phyloP scores from a whole-genome alignment of 257 asterid species.

The Mentha longifolia region DNA sequence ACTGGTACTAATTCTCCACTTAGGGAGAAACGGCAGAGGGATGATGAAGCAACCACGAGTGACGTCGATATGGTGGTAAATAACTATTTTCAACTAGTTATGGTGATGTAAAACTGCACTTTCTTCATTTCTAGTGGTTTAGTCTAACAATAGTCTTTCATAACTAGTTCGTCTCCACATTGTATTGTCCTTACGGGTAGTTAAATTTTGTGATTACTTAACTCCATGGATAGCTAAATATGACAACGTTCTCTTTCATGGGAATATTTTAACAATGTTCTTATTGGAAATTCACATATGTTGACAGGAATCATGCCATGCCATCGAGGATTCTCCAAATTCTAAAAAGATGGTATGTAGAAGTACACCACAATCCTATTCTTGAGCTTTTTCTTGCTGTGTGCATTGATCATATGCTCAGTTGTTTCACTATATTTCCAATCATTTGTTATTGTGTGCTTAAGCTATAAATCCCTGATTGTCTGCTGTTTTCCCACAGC shows the following conservation, averaged over 20 bases:
- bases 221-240: background rate
- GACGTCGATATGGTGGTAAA: conserved; percentile 64
- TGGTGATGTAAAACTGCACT: conserved; percentile 6
- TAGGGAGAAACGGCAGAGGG: conserved; percentile 87
- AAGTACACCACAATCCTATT: background rate
- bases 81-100: conserved; percentile 25
- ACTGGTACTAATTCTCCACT: conserved; percentile 40
- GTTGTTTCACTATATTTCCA: background rate
- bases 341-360: conserved; percentile 69
- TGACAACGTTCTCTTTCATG: background rate
- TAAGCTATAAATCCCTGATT: conserved; percentile 19
- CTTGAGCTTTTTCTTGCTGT: background rate
- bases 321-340: conserved; percentile 57
- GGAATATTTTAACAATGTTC: background rate
- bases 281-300: conserved; percentile 27
- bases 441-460: background rate
- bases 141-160: background rate
- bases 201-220: background rate
- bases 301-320: conserved; percentile 55
- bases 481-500: conserved; percentile 37
- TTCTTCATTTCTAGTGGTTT: background rate
- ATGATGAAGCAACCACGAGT: conserved; percentile 49
- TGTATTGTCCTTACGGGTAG: background rate
- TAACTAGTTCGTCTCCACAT: background rate
- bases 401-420: background rate